Conservation (phyloP, 2,329 filamentous ascomycete species). For the Tolypocladium nubicola region DNA sequence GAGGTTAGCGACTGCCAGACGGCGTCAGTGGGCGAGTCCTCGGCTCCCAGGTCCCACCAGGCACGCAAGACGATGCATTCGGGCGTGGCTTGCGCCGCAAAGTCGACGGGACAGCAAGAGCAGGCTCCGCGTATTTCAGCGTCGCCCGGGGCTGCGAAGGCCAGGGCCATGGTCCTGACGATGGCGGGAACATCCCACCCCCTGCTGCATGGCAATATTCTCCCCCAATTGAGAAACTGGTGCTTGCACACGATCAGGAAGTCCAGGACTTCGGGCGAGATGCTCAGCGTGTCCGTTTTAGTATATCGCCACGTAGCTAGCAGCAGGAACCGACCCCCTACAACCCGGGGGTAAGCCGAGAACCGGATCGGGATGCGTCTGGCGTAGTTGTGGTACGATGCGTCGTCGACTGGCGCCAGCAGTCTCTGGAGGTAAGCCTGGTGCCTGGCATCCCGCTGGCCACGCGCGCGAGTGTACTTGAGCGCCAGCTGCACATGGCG, state of each 20-base stretch:
- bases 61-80: not conserved
- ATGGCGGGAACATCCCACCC: not conserved
- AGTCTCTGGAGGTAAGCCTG: conserved; percentile 2
- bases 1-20: not conserved
- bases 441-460: not conserved
- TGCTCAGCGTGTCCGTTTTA: not conserved
- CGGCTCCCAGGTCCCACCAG: conserved; percentile 8
- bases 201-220: no score
- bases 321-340: conserved; percentile 4
- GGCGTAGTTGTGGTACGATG: accelerated
- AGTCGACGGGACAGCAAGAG: conserved; percentile 4
- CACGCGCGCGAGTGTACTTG: conserved; percentile 5
- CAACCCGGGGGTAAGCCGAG: conserved; percentile 4
- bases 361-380: not conserved
- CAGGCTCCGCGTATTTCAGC: not conserved
- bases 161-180: not conserved
- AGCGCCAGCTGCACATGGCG: conserved; percentile 6
- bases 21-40: conserved; percentile 1
- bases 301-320: not conserved
- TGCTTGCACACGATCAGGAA: not conserved
- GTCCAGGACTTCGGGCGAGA: not conserved
- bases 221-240: not conserved
- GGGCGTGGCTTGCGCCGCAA: not conserved
- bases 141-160: not conserved
- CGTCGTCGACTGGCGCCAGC: not conserved